Conservation (phyloP, 805 yeast genomes). For the Cyberlindnera maclurae region DNA sequence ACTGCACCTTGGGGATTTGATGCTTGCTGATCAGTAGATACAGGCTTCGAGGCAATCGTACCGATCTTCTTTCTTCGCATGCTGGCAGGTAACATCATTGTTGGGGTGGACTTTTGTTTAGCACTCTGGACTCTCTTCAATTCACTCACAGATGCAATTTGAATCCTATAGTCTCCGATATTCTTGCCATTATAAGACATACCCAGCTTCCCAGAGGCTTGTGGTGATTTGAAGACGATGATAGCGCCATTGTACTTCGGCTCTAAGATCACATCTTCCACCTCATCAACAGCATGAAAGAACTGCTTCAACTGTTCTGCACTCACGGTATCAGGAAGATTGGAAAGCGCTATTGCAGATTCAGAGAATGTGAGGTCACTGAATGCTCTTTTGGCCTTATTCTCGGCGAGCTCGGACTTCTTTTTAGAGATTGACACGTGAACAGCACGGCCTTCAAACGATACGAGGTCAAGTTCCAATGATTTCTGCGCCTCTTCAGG, state of each 20-base stretch:
- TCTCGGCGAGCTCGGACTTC: slow-evolving; percentile 28
- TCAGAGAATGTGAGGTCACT: slow-evolving; percentile 17
- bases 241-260: slow-evolving; percentile 43
- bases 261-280: slow-evolving; percentile 36
- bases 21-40: neutral
- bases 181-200: slow-evolving; percentile 34
- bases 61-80: slow-evolving; percentile 6
- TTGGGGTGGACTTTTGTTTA: neutral
- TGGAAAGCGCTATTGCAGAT: slow-evolving; percentile 19
- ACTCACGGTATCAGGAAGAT: slow-evolving; percentile 32
- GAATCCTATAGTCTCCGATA: slow-evolving; percentile 29
- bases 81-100: slow-evolving; percentile 8
- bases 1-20: neutral
- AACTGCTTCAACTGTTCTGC: slow-evolving; percentile 27
- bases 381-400: slow-evolving; percentile 21
- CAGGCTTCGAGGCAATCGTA: neutral
- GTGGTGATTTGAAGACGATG: slow-evolving; percentile 35
- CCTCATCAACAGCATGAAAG: slow-evolving; percentile 30
- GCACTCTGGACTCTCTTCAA: slow-evolving; percentile 13
- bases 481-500: slow-evolving; percentile 42
- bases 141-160: slow-evolving; percentile 29
- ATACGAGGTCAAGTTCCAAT: slow-evolving; percentile 32
- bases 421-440: slow-evolving; percentile 42
- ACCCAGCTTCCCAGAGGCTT: slow-evolving; percentile 45
- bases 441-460: slow-evolving; percentile 40